Evolutionary conservation across 257 asterid genomes (phyloP), one percentile per base, ranked within the genome.

Genomic region (Nicotiana sylvestris): DNA sequence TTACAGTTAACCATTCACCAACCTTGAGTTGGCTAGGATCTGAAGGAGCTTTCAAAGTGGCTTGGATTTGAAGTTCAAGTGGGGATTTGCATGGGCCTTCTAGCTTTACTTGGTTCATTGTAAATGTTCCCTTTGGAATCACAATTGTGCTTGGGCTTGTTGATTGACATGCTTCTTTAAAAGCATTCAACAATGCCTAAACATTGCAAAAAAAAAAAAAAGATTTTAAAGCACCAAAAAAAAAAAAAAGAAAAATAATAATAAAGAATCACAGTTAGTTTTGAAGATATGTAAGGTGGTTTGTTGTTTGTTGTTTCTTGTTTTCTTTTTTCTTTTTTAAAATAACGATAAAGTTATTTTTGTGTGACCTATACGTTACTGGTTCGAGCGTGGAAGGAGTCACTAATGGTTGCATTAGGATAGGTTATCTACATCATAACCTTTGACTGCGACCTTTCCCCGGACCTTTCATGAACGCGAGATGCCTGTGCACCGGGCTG

Each of bases 41-140:
- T 5, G 84, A 32, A 1, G 90, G 90, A 2, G 90, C 90, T 70
- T 77, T 56, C 43, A 85, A 67, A n/a, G 77, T 86, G 61, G 81
- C 83, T 32, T 79, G 8, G 6, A 74, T 84, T 82, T 79, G 82
- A 57, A 87, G 83, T 4, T 79, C 84, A 43, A 85, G 46, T 1
- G 86, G 84, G 18, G 70, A 85, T 37, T 83, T 81, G 67, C 90
- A 87, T 16, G 90, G 90, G 16, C 90, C 90, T 65, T 70, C 83
- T 51, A 87, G 35, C 32, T 29, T 70, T 8, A 81, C 80, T 66
- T 83, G 84, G 1, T 83, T 86, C 21, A 85, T 81, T 65, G 78
- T 13, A 30, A 72, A 87, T 6, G 67, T 68, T 25, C 87, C 90
- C 43, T 68, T 69, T 3, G 85, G 90, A 55, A 84, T 87, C 84